These are phyloP conservation scores for Magnaporthiopsis rhizophila DNA, from an alignment of 2,329 filamentous ascomycete genomes.

Conservation along the genomic window DNA sequence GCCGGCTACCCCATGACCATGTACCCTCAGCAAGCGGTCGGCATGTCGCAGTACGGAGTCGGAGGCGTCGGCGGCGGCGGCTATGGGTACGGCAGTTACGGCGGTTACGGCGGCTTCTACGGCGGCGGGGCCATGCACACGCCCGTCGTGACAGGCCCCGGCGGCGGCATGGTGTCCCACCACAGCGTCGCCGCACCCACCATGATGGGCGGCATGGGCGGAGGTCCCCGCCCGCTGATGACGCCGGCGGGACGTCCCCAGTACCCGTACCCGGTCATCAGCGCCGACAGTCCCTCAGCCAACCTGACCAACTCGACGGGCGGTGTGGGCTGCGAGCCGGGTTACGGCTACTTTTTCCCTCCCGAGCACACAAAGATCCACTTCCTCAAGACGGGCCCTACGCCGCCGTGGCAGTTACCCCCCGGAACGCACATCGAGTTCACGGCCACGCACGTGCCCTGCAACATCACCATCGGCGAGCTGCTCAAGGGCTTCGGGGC, in stretches of 20 bases:
- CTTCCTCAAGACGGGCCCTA: constrained; percentile 39
- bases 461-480: constrained; percentile 43
- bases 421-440: constrained; percentile 34
- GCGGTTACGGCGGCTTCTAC: constrained; percentile 20
- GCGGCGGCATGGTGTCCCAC: not conserved
- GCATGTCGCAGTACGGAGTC: constrained; percentile 15
- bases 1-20: constrained; percentile 24
- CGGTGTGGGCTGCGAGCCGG: constrained; percentile 50
- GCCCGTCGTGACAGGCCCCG: constrained; percentile 4
- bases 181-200: constrained; percentile 8
- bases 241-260: constrained; percentile 22
- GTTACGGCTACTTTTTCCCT: constrained; percentile 57
- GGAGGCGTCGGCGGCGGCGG: constrained; percentile 21
- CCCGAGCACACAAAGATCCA: constrained; percentile 51
- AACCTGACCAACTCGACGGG: constrained; percentile 50
- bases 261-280: constrained; percentile 32
- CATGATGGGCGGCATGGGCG: constrained; percentile 7
- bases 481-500: constrained; percentile 53
- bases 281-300: constrained; percentile 39
- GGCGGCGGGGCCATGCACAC: not conserved
- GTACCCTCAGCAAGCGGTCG: constrained; percentile 10
- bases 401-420: constrained; percentile 45
- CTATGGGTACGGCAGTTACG: not conserved
- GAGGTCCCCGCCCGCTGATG: not conserved
- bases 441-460: constrained; percentile 43